Percentiles rank a stretch among this genome's conserved stretches.
phyloP scores from a whole-genome alignment of 352 stramenopile species.

The Globisporangium rhizosaccharum region DNA sequence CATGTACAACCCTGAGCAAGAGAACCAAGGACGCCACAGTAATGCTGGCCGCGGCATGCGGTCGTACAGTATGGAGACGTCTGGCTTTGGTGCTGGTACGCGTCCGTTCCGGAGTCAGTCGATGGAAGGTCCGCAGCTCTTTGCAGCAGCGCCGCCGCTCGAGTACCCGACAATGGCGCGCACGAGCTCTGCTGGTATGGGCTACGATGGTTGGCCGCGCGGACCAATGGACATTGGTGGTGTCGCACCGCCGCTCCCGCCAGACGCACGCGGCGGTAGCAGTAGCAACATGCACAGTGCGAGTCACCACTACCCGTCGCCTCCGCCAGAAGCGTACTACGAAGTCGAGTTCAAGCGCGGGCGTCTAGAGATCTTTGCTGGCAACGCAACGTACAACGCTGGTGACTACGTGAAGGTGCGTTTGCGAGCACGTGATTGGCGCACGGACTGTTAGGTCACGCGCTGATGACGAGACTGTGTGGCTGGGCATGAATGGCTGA shows the following conservation, averaged over 20 bases:
- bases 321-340: slow-evolving; percentile 84
- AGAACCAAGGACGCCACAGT: slow-evolving; percentile 41
- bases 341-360: slow-evolving; percentile 96
- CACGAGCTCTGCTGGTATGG: slow-evolving; percentile 51
- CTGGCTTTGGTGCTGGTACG: slow-evolving; percentile 34
- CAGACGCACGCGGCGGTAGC: slow-evolving; percentile 30
- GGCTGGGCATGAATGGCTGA: background rate
- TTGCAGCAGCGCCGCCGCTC: slow-evolving; percentile 31
- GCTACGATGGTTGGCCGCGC: slow-evolving; percentile 70
- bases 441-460: background rate
- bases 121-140: slow-evolving; percentile 65
- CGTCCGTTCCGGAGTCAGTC: slow-evolving; percentile 67
- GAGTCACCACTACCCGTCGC: slow-evolving; percentile 36
- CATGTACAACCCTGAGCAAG: slow-evolving; percentile 41
- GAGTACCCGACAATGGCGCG: slow-evolving; percentile 59
- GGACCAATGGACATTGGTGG: slow-evolving; percentile 27
- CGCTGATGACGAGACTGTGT: background rate
- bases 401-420: slow-evolving; percentile 92
- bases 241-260: slow-evolving; percentile 50
- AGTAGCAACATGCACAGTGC: slow-evolving; percentile 1
- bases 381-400: slow-evolving; percentile 81
- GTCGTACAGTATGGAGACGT: slow-evolving; percentile 77
- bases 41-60: slow-evolving; percentile 45
- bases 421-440: background rate
- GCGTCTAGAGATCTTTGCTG: slow-evolving; percentile 87